phyloP scores from a whole-genome alignment of 805 yeast species.

The Saturnispora quitensis region DNA sequence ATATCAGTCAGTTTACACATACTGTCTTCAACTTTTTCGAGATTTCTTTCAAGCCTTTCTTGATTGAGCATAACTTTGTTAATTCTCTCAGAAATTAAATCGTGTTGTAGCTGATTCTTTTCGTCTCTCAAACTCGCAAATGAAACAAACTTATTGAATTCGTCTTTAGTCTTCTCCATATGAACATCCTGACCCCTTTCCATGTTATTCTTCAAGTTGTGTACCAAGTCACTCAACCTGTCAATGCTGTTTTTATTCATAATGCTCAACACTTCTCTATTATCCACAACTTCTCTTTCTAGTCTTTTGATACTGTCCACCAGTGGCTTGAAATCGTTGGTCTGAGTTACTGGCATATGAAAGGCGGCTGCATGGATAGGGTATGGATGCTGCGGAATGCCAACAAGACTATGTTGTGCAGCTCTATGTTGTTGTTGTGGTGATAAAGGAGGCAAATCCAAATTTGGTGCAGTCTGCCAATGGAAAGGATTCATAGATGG shows the following conservation, averaged over 20 bases:
- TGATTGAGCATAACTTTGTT: conserved; percentile 4
- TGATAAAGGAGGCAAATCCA: not conserved
- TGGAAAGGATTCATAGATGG: not conserved
- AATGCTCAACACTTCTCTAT: not conserved
- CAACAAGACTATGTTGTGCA: conserved; percentile 1
- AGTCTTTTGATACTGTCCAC: not conserved
- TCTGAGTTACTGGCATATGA: conserved; percentile 1
- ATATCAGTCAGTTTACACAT: conserved; percentile 1
- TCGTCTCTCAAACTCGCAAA: conserved; percentile 5
- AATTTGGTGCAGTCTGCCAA: conserved; percentile 4
- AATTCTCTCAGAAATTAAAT: not conserved
- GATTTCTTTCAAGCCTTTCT: conserved; percentile 5
- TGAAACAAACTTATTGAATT: conserved; percentile 2
- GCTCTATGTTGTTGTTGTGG: conserved; percentile 1
- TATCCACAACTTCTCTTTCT: conserved; percentile 4
- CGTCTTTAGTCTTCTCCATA: conserved; percentile 3
- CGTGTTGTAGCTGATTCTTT: conserved; percentile 2
- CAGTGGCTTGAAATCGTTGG: not conserved
- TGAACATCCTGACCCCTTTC: not conserved
- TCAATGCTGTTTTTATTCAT: not conserved
- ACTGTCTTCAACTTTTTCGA: conserved; percentile 1
- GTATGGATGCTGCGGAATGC: conserved; percentile 1
- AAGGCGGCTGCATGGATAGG: not conserved
- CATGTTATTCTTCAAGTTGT: not conserved
- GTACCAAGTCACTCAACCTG: not conserved